Evolutionary conservation across 2,329 filamentous ascomycete species (phyloP), one percentile per base, ranked within the genome.

Genomic region (Fusarium penzigii): DNA sequence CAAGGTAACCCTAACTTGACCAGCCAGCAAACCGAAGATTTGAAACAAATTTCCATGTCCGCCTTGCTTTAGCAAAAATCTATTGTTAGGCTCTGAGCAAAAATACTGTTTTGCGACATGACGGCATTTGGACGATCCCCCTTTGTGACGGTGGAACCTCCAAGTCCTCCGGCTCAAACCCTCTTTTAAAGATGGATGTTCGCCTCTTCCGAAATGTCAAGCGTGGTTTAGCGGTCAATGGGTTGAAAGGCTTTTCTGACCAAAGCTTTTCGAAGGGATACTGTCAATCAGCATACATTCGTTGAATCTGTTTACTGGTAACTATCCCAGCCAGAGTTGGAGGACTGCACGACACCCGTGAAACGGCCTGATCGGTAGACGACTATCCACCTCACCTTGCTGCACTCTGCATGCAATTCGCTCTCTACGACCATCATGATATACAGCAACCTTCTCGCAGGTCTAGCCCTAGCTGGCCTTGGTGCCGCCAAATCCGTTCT

Each of bases 401-500:
- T 47, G 16, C n/a, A 10, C 13, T 20, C 12, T 25, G 6, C 7
- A 32, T 3, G 7, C 29, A 4, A 38, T 10, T 12, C 36, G 34
- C 17, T 25, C 44, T 49, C 25, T 34, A 4, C 13, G 49, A 39
- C 17, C 49, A 56, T 12, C 25, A 65, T 65, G 63, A 45, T 56
- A 29, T 38, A 54, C 11, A 51, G 29, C 39, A 46, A 34, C 42
- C 41, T 60, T 1, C 17, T 60, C 12, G 51, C 55, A 9, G 34
- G 50, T 17, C 40, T 65, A 49, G 62, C 61, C 40, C 49, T 70
- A 48, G 62, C 61, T 17, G 49, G 61, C 47, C 52, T 70, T 25
- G 54, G 58, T 6, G 50, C 57, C 10, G 56, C 61, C 44, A 56
- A 57, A 11, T 49, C 47, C 14, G 48, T 67, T 34, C 46, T 58